Percentiles rank a stretch among this genome's conserved stretches.
These are phyloP conservation scores for Lodderomyces metapsilosis DNA, from an alignment of 1,139 yeast species.

Conservation along the genomic window DNA sequence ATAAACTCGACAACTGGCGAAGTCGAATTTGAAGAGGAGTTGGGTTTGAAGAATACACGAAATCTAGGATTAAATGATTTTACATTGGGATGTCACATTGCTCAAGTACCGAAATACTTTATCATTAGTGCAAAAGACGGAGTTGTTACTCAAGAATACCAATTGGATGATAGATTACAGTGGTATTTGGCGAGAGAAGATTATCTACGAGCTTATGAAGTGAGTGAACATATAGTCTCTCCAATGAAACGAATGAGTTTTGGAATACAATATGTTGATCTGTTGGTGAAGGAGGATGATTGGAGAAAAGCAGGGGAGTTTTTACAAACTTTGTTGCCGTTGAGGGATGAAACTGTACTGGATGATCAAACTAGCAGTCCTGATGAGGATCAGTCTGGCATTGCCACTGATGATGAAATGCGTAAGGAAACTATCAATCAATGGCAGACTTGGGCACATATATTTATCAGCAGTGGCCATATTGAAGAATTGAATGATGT, in stretches of 20 bases:
- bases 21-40: conserved; percentile 81
- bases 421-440: conserved; percentile 37
- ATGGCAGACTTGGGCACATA: conserved; percentile 69
- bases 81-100: conserved; percentile 54
- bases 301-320: conserved; percentile 62
- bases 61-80: conserved; percentile 79
- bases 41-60: conserved; percentile 59
- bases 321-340: conserved; percentile 36
- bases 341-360: conserved; percentile 25
- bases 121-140: conserved; percentile 82
- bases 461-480: conserved; percentile 52
- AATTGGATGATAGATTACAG: conserved; percentile 61
- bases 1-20: conserved; percentile 65
- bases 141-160: conserved; percentile 69
- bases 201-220: conserved; percentile 73
- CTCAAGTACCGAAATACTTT: conserved; percentile 47
- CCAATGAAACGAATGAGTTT: conserved; percentile 52
- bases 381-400: neutral
- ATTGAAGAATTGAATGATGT: conserved; percentile 46
- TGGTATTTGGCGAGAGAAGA: conserved; percentile 65
- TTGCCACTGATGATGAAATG: conserved; percentile 18
- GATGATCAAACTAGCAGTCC: conserved; percentile 20
- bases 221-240: conserved; percentile 57
- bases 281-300: conserved; percentile 44
- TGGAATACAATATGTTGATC: conserved; percentile 64